phyloP scores from a whole-genome alignment of 148 eudicot genomes.

The Vaccinium myrtillus region DNA sequence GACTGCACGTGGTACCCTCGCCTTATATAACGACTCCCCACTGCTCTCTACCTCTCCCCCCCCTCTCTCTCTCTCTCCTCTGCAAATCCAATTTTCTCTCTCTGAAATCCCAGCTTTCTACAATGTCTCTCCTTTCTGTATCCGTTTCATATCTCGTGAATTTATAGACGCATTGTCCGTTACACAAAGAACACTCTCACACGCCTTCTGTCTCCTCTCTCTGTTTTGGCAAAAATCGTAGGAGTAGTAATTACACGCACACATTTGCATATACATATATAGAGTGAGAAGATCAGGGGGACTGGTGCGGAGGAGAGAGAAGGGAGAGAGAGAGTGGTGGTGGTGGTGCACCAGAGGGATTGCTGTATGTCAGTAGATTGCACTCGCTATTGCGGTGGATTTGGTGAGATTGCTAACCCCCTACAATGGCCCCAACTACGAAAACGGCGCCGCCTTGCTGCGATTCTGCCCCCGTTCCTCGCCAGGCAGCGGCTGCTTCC shows the following conservation, averaged over 20 bases:
- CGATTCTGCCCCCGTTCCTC: conserved; percentile 24
- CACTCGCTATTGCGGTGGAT: conserved; percentile 45
- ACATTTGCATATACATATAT: not conserved
- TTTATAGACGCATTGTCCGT: conserved; percentile 8
- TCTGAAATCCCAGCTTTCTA: not conserved
- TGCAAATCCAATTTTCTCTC: not conserved
- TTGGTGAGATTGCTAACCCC: conserved; percentile 58
- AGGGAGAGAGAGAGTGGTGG: conserved; percentile 14
- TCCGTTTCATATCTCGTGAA: conserved; percentile 6
- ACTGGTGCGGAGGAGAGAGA: not conserved
- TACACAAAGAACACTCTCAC: not conserved
- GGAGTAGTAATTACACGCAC: not conserved
- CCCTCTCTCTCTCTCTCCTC: not conserved
- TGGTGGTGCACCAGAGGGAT: conserved; percentile 2
- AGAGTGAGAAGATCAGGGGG: conserved; percentile 18
- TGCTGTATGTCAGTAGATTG: conserved; percentile 74
- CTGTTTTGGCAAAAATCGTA: not conserved
- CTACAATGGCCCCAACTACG: conserved; percentile 73
- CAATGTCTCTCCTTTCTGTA: not conserved
- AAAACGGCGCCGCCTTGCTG: conserved; percentile 50
- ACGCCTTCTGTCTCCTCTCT: not conserved
- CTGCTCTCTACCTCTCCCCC: not conserved
- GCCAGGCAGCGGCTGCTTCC: conserved; percentile 15
- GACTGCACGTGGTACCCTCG: conserved; percentile 13
- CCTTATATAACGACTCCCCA: not conserved